Evolutionary conservation across 2,329 filamentous ascomycete genomes (phyloP).

Genomic region (Aspergillus brasiliensis): DNA sequence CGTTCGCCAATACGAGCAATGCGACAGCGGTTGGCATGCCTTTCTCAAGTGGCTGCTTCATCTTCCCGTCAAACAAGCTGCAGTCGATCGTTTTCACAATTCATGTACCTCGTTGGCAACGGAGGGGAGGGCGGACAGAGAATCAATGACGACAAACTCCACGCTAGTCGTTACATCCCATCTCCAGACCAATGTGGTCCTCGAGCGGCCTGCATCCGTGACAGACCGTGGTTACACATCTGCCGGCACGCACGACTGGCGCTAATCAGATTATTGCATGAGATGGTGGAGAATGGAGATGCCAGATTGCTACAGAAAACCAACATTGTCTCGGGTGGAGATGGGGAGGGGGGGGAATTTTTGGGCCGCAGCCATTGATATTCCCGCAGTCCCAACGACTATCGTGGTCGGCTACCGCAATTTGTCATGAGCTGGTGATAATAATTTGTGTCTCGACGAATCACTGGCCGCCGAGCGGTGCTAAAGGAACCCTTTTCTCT

Average conservation of each 20-base stretch:
- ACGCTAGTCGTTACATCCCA: neutral
- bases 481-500: constrained; percentile 6
- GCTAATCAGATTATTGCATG: constrained; percentile 5
- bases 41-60: neutral
- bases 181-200: constrained; percentile 1
- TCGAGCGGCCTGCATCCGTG: constrained; percentile 2
- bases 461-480: neutral
- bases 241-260: constrained; percentile 1
- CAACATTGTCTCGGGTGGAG: constrained; percentile 5
- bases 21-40: neutral
- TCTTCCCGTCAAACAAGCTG: neutral
- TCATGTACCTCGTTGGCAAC: neutral
- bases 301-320: constrained; percentile 1
- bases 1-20: neutral
- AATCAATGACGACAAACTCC: neutral
- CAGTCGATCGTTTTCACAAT: neutral
- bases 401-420: constrained; percentile 1
- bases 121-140: neutral
- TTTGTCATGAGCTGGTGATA: neutral
- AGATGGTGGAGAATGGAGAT: constrained; percentile 3
- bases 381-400: neutral
- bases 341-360: neutral
- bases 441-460: neutral
- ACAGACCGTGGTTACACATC: constrained; percentile 18
- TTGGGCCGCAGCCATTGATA: constrained; percentile 2